phyloP scores from a whole-genome alignment of 2,329 filamentous ascomycete genomes.

The Penicillium sp. region DNA sequence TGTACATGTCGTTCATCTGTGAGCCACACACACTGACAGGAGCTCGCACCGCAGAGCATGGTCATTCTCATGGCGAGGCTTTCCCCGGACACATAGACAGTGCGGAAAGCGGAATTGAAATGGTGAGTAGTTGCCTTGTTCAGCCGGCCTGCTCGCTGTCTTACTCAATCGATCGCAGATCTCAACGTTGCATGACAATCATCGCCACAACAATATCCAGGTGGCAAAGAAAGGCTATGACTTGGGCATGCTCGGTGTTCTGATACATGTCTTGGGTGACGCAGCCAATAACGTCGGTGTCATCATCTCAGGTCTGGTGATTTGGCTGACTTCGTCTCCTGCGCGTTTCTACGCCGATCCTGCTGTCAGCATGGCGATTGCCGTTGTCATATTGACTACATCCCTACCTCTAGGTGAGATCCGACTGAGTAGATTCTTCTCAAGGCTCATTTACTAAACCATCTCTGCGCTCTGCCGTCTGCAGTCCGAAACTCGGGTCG shows the following conservation, averaged over 20 bases:
- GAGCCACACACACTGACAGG: background rate
- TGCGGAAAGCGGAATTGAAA: no score
- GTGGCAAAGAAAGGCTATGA: background rate
- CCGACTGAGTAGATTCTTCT: no score
- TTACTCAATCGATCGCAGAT: no score
- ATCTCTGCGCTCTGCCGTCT: background rate
- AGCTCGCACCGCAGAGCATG: background rate
- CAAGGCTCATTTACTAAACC: background rate
- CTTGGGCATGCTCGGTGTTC: slow-evolving; percentile 54
- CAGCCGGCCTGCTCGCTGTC: no score
- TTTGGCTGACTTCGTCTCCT: slow-evolving; percentile 50
- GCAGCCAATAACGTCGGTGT: slow-evolving; percentile 70
- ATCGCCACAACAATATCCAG: background rate
- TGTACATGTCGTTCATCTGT: background rate
- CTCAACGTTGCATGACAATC: background rate
- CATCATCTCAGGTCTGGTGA: slow-evolving; percentile 59
- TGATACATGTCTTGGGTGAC: slow-evolving; percentile 64
- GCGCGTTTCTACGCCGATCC: slow-evolving; percentile 1
- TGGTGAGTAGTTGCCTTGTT: no score
- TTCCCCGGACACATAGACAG: background rate
- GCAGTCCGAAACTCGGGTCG: background rate
- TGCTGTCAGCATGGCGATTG: slow-evolving; percentile 3
- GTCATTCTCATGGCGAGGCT: background rate
- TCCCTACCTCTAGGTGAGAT: background rate
- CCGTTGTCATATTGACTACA: background rate